Evolutionary conservation across 106 monocot genomes (phyloP).

Genomic region (Allium cepa): DNA sequence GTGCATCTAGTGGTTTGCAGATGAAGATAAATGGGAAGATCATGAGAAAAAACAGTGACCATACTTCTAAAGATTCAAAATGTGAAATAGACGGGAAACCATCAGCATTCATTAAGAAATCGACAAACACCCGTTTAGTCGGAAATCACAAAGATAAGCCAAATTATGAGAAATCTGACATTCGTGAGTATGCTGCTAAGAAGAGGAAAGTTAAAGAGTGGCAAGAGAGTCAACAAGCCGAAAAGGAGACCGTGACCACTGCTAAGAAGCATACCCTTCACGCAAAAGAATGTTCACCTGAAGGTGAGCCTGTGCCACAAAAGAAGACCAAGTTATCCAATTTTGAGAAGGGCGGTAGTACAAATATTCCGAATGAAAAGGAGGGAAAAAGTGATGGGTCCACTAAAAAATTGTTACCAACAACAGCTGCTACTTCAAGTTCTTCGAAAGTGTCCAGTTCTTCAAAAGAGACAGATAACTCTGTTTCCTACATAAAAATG

Average conservation of each 20-base stretch:
- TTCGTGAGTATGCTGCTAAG: slow-evolving; percentile 17
- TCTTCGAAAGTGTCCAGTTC: slow-evolving; percentile 81
- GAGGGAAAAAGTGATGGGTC: slow-evolving; percentile 9
- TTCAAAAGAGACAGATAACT: slow-evolving; percentile 12
- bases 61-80: slow-evolving; percentile 28
- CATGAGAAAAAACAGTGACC: slow-evolving; percentile 16
- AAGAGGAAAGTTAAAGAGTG: slow-evolving; percentile 50
- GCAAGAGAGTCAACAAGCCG: slow-evolving; percentile 18
- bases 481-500: slow-evolving; percentile 10
- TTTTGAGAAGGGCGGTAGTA: slow-evolving; percentile 15
- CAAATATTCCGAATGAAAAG: slow-evolving; percentile 9
- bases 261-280: neutral
- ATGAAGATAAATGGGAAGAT: slow-evolving; percentile 17
- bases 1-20: slow-evolving; percentile 13
- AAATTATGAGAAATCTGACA: slow-evolving; percentile 22
- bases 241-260: slow-evolving; percentile 10
- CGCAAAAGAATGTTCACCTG: slow-evolving; percentile 24
- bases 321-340: slow-evolving; percentile 27
- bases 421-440: slow-evolving; percentile 57
- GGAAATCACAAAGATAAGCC: slow-evolving; percentile 26
- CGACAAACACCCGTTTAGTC: slow-evolving; percentile 10
- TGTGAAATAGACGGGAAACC: slow-evolving; percentile 12
- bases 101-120: slow-evolving; percentile 17
- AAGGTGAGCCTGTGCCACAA: slow-evolving; percentile 31
- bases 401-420: slow-evolving; percentile 12